A percentile compares a stretch with the other conserved stretches of the same genome.
Evolutionary conservation across 1,284 basidiomycete genomes (phyloP).

Genomic region (Cryptococcus sp.): DNA sequence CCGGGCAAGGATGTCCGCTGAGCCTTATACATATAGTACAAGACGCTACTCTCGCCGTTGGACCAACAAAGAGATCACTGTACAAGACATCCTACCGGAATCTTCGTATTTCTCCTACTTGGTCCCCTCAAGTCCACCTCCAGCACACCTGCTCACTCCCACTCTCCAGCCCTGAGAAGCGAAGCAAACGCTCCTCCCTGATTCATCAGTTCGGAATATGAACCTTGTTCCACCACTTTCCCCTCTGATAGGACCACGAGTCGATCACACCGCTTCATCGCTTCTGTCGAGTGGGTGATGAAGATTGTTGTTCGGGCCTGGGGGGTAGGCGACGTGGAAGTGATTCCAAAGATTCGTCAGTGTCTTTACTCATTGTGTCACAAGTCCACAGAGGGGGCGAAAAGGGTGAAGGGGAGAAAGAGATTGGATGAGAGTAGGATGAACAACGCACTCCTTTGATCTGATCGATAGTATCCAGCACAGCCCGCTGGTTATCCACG

Average conservation of each 20-base stretch:
- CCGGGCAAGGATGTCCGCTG: too few species aligned
- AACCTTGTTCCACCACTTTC: constrained; percentile 73
- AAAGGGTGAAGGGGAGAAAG: neutral
- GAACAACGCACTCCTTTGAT: constrained; percentile 60
- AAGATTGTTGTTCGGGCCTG: constrained; percentile 75
- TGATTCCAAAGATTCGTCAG: neutral
- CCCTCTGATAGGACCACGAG: constrained; percentile 81
- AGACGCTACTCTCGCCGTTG: too few species aligned
- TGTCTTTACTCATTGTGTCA: too few species aligned
- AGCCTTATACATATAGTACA: too few species aligned
- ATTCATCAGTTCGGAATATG: constrained; percentile 69
- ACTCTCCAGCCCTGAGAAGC: constrained; percentile 83
- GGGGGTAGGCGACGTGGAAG: neutral
- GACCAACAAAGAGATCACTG: too few species aligned
- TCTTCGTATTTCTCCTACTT: too few species aligned
- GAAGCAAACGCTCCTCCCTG: constrained; percentile 74
- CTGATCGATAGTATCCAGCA: constrained; percentile 72
- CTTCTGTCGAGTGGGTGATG: constrained; percentile 87
- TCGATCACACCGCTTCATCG: constrained; percentile 90
- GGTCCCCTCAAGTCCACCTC: neutral
- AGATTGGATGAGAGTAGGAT: neutral
- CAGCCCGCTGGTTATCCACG: constrained; percentile 71
- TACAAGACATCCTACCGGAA: too few species aligned
- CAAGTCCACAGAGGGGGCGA: too few species aligned
- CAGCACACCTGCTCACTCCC: constrained; percentile 56